Evolutionary conservation across 2,329 filamentous ascomycete genomes (phyloP), one percentile per base, ranked within the genome.

Genomic region (Neonectria hederae): DNA sequence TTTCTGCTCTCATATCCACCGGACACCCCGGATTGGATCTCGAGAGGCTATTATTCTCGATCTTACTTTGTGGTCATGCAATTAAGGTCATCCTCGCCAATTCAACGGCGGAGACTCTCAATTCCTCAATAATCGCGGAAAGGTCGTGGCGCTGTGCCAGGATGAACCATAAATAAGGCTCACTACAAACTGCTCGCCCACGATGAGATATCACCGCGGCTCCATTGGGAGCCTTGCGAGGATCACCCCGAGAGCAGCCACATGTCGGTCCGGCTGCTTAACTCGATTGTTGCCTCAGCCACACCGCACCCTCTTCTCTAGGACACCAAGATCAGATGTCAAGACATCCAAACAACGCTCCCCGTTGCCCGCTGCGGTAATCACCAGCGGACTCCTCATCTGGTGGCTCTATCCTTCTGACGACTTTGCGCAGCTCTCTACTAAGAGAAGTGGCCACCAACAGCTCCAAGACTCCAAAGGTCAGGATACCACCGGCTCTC

Each of bases 371-470:
- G 69, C 74, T 54, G 76, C 74, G 63, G 70, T 80, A 63, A 69
- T 79, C 60, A 74, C 77, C 26, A 74, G 75, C 46, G 76, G 76
- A n/a, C 69, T 82, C 32, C 77, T 82, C 54, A 74, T 80, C 48
- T 83, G 81, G 81, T 77, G 75, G 75, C 75, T 83, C 5, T 83
- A 83, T 58, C 81, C 81, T 52, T 76, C 79, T 45, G 79, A 82
- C 38, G 80, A 82, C 48, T 81, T 83, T 69, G 76, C 77, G 46
- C 74, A 74, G 63, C 74, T 81, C 35, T 79, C 77, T 30, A 63
- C 58, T 32, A 66, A 65, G 28, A 63, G 52, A 28, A 66, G 32
- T 53, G 56, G 14, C 35, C 48, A 32, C 56, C 46, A 62, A 26
- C 57, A 65, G 30, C 54, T 54, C 45, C 59, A 54, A 10, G 64